Conservation (phyloP, 1,284 basidiomycete species). For the Cutaneotrichosporon sp. region DNA sequence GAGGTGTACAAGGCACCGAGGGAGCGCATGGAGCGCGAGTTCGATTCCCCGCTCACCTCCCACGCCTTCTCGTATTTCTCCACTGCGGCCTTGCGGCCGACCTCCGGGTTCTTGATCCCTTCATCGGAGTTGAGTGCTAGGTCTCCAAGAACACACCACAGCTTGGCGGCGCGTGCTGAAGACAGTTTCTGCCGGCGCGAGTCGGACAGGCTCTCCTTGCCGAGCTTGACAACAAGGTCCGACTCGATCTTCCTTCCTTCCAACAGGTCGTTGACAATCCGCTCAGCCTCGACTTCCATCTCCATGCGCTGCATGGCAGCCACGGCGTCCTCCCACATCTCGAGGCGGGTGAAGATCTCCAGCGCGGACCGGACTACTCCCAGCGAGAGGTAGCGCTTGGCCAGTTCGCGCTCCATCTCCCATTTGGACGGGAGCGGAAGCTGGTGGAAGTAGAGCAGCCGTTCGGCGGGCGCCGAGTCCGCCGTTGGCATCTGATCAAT, state of each 20-base stretch:
- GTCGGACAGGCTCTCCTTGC: constrained; percentile 53
- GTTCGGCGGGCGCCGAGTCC: constrained; percentile 59
- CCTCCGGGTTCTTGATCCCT: constrained; percentile 27
- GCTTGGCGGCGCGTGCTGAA: constrained; percentile 72
- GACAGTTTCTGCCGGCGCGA: constrained; percentile 57
- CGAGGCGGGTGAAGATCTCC: constrained; percentile 83
- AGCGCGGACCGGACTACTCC: constrained; percentile 82
- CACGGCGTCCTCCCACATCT: constrained; percentile 97
- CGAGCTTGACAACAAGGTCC: constrained; percentile 63
- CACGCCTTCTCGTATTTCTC: constrained; percentile 80
- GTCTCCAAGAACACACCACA: constrained; percentile 95
- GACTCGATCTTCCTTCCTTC: constrained; percentile 75
- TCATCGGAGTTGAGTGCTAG: constrained; percentile 59
- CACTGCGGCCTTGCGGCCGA: constrained; percentile 51
- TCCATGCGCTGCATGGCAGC: constrained; percentile 78
- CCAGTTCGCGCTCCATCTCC: constrained; percentile 86
- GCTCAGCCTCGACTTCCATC: constrained; percentile 65
- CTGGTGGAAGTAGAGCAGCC: constrained; percentile 71
- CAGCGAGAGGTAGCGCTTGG: constrained; percentile 68
- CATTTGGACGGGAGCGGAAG: constrained; percentile 79
- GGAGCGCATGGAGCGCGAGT: constrained; percentile 83
- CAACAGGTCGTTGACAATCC: constrained; percentile 74
- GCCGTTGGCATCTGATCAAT: constrained; percentile 91
- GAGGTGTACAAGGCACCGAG: constrained; percentile 80
- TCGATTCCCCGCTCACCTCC: constrained; percentile 70